These are phyloP conservation scores for Colletotrichum abscissum DNA, from an alignment of 2,329 filamentous ascomycete species.

Conservation along the genomic window DNA sequence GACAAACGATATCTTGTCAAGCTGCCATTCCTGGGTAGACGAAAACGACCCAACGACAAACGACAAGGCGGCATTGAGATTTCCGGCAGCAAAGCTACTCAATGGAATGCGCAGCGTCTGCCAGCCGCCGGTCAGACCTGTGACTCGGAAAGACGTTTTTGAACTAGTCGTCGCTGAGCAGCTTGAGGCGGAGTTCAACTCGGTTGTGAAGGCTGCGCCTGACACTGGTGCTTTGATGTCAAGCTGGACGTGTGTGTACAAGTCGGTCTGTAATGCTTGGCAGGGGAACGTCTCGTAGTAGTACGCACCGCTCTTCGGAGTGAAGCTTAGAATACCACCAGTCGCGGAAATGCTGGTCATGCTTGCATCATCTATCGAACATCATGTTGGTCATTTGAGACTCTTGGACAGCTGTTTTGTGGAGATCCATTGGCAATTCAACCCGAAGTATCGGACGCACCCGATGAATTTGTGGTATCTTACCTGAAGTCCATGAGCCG, in stretches of 20 bases:
- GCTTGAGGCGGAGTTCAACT: slow-evolving; percentile 50
- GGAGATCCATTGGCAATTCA: not conserved
- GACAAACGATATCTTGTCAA: slow-evolving; percentile 59
- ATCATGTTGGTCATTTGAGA: slow-evolving; percentile 11
- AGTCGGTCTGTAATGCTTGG: slow-evolving; percentile 54
- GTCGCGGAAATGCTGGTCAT: slow-evolving; percentile 55
- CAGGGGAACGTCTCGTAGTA: slow-evolving; percentile 66
- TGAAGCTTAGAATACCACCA: slow-evolving; percentile 59
- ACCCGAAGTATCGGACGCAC: not conserved
- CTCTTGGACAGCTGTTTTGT: not conserved
- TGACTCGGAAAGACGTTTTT: slow-evolving; percentile 57
- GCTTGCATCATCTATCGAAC: slow-evolving; percentile 57
- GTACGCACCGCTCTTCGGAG: slow-evolving; percentile 59
- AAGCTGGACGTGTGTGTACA: slow-evolving; percentile 57
- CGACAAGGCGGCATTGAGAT: slow-evolving; percentile 58
- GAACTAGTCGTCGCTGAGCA: slow-evolving; percentile 53
- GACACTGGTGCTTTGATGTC: slow-evolving; percentile 39
- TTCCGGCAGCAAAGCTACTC: slow-evolving; percentile 60
- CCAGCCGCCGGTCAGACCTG: slow-evolving; percentile 58
- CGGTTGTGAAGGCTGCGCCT: slow-evolving; percentile 45
- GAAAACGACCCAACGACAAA: slow-evolving; percentile 55
- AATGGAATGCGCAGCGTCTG: slow-evolving; percentile 64
- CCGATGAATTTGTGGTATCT: slow-evolving; percentile 17
- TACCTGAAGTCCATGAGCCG: slow-evolving; percentile 50
- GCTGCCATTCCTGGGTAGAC: slow-evolving; percentile 49